phyloP scores from a whole-genome alignment of 108 stramenopile genomes.

The Skeletonema menzelii region DNA sequence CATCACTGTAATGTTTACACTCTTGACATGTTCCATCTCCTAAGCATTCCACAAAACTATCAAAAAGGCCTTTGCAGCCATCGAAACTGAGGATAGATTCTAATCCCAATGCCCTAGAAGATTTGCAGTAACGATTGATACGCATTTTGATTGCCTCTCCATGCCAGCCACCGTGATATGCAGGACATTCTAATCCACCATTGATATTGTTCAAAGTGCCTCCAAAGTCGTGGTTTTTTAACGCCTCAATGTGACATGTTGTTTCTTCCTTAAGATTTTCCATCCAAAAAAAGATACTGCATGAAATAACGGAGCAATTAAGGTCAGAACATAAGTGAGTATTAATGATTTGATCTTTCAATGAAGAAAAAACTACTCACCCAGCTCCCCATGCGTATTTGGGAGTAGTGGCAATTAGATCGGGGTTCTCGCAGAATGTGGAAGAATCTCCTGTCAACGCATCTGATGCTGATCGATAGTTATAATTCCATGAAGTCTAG shows the following conservation, averaged over 20 bases:
- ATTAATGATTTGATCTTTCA: no score
- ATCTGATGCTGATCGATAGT: conserved; percentile 38
- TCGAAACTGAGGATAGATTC: conserved; percentile 30
- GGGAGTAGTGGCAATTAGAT: conserved; percentile 39
- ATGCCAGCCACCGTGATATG: conserved; percentile 48
- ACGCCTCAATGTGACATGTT: conserved; percentile 46
- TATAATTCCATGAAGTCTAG: conserved; percentile 51
- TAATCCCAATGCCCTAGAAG: conserved; percentile 26
- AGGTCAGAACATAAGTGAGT: no score
- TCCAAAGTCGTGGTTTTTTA: conserved; percentile 40
- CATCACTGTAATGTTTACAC: background rate
- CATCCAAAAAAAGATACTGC: conserved; percentile 45
- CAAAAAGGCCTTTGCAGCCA: conserved; percentile 35
- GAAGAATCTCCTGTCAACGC: conserved; percentile 41
- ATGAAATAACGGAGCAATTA: background rate
- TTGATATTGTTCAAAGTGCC: conserved; percentile 43
- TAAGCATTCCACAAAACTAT: conserved; percentile 40
- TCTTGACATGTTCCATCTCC: conserved; percentile 44
- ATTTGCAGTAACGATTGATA: conserved; percentile 48
- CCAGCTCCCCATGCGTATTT: conserved; percentile 48
- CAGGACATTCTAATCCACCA: conserved; percentile 50
- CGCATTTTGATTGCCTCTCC: conserved; percentile 46
- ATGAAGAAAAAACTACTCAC: background rate
- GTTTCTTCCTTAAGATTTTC: conserved; percentile 49
- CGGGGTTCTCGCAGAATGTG: conserved; percentile 47